Percentiles rank a stretch among this genome's conserved stretches.
Evolutionary conservation across 305 asterid genomes (phyloP).

Genomic region (Rubia peregrina): DNA sequence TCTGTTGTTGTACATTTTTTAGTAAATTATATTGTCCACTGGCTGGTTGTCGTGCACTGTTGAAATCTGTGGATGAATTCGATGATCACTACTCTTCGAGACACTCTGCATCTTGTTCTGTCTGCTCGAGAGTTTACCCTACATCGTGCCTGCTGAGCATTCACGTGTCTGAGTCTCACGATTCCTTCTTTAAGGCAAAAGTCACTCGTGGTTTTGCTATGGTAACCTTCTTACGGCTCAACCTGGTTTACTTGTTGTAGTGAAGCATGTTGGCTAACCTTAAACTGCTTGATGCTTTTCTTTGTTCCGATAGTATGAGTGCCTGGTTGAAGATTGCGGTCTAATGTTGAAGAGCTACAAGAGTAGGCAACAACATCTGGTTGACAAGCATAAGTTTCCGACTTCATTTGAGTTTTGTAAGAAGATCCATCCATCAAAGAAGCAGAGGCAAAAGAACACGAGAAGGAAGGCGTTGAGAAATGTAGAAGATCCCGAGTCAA

Average conservation of each 20-base stretch:
- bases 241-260: not conserved
- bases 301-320: constrained; percentile 55
- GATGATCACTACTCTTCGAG: constrained; percentile 84
- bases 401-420: constrained; percentile 75
- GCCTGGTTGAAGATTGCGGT: constrained; percentile 94
- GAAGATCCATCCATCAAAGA: constrained; percentile 70
- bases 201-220: constrained; percentile 77
- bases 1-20: constrained; percentile 9
- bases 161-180: constrained; percentile 88
- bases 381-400: constrained; percentile 90
- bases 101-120: constrained; percentile 84
- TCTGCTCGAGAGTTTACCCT: constrained; percentile 87
- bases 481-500: constrained; percentile 32
- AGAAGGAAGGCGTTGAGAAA: constrained; percentile 30
- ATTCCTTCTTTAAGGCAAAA: constrained; percentile 94
- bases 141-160: constrained; percentile 80
- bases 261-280: not conserved
- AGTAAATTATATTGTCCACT: constrained; percentile 73
- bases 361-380: constrained; percentile 82
- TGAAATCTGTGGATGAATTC: constrained; percentile 69
- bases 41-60: constrained; percentile 68
- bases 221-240: constrained; percentile 33
- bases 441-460: constrained; percentile 57
- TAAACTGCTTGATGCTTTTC: not conserved
- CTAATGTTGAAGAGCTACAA: constrained; percentile 78